Conservation (phyloP, 2,329 filamentous ascomycete genomes). For the Metarhizium guizhouense region DNA sequence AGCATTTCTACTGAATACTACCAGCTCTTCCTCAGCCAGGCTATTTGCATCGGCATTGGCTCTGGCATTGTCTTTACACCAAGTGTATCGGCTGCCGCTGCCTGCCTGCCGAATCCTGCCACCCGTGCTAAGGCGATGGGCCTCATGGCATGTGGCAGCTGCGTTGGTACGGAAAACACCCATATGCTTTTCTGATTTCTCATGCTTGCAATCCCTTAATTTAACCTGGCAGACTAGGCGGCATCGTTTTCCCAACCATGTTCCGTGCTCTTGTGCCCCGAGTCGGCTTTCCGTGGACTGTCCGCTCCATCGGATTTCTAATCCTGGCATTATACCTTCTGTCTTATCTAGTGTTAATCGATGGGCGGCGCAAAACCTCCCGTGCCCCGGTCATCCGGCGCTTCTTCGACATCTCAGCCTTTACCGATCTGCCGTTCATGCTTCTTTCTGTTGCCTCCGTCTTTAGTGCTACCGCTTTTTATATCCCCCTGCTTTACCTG, state of each 20-base stretch:
- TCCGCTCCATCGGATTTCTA: no score
- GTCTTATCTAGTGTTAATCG: neutral
- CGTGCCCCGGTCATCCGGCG: neutral
- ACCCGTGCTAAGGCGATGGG: neutral
- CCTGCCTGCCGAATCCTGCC: neutral
- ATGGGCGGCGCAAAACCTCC: neutral
- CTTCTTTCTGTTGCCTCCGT: neutral
- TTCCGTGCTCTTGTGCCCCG: no score
- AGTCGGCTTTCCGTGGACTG: no score
- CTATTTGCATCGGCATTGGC: constrained; percentile 44
- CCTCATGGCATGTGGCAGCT: constrained; percentile 1
- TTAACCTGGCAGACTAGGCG: no score
- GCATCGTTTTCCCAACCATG: no score
- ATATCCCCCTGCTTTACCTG: constrained; percentile 1
- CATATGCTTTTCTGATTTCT: no score
- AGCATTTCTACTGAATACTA: constrained; percentile 26
- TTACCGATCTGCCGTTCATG: neutral
- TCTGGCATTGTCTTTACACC: constrained; percentile 39
- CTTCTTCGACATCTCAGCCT: neutral
- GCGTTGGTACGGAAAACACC: neutral
- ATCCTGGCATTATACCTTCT: no score
- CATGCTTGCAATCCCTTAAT: no score
- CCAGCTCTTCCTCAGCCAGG: constrained; percentile 35
- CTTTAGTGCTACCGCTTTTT: neutral
- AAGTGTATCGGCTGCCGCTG: constrained; percentile 22